Base-by-base conservation (phyloP, 2,329 filamentous ascomycete genomes). In the Blumeria graminis region DNA sequence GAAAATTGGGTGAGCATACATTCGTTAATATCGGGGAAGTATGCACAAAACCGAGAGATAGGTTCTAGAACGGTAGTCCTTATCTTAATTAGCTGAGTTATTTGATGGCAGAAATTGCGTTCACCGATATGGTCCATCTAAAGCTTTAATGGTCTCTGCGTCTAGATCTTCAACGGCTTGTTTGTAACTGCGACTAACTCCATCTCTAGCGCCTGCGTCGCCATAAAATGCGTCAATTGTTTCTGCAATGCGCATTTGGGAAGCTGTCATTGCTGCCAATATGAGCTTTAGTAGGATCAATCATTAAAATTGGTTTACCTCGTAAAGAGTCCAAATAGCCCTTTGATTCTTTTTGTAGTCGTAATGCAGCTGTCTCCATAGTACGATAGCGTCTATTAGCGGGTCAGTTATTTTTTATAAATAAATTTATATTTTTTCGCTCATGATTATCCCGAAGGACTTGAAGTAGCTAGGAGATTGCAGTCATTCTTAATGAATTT, bases 201-300 rank as follows among this genome's bases (percentile, higher is more conserved):
- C 92, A 68, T 98, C 93, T 65, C 82, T 86, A 55, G 92, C 88
- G 55, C 93, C 93, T 0, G 89, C 83, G 68, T 98, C 92, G 57
- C 92, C 92, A 71, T 98, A 98, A 70, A 98, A 98, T 43, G 92
- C 92, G 71, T 98, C 92, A 70, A 98, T 98, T 18, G 92, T 98
- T 70, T 98, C 92, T 61, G 92, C 92, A 69, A 98, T 96, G 67
- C 90, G 84, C 90, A 98, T 96, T 71, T 98, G 92, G 56, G 89
- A 95, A 55, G 92, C 90, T 14, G 92, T 98, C 92, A 98, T 98
- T 63, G 92, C 90, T 88, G 62, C 34, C 28, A 8, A 9, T 11
- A 57, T 63, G 55, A 64, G 60, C 43, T 34, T 36, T 8, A 14
- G 34, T 33, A 14, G 48, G 9, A 10, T 18, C 16, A 18, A 22